A percentile compares a stretch with the other conserved stretches of the same genome.
Conservation (phyloP, 192 early-diverging fungal genomes). For the Cetraspora pellucida region DNA sequence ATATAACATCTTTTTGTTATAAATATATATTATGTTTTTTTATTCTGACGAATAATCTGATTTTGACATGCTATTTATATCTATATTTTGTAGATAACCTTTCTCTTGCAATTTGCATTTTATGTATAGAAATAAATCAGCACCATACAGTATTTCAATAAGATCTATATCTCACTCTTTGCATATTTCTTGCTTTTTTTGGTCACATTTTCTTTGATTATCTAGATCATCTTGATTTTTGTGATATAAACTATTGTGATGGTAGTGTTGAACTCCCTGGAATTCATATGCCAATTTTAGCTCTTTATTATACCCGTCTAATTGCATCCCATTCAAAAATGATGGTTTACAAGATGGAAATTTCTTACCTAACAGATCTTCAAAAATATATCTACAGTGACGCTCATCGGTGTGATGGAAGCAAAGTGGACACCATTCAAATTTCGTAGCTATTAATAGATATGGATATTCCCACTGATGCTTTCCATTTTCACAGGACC, state of each 20-base stretch:
- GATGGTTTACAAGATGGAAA: not conserved
- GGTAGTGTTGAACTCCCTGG: not conserved
- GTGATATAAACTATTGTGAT: not conserved
- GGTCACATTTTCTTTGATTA: not conserved
- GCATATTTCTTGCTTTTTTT: constrained; percentile 18
- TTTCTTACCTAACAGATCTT: constrained; percentile 19
- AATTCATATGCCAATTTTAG: not conserved
- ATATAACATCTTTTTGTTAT: too few species aligned
- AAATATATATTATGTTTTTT: too few species aligned
- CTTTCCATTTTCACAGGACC: constrained; percentile 5
- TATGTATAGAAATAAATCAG: not conserved
- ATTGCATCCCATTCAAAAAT: constrained; percentile 18
- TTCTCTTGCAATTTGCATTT: too few species aligned
- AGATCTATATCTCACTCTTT: not conserved
- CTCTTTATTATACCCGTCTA: not conserved
- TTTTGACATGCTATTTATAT: too few species aligned
- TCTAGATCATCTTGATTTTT: not conserved
- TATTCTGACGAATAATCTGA: too few species aligned
- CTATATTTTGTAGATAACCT: too few species aligned
- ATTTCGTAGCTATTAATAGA: constrained; percentile 3
- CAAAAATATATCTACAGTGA: constrained; percentile 7
- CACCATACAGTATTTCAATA: not conserved
- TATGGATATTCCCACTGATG: constrained; percentile 2
- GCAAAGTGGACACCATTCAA: constrained; percentile 6
- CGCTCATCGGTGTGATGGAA: not conserved